phyloP scores from a whole-genome alignment of 1,139 yeast genomes.

The Protomyces inundatus region DNA sequence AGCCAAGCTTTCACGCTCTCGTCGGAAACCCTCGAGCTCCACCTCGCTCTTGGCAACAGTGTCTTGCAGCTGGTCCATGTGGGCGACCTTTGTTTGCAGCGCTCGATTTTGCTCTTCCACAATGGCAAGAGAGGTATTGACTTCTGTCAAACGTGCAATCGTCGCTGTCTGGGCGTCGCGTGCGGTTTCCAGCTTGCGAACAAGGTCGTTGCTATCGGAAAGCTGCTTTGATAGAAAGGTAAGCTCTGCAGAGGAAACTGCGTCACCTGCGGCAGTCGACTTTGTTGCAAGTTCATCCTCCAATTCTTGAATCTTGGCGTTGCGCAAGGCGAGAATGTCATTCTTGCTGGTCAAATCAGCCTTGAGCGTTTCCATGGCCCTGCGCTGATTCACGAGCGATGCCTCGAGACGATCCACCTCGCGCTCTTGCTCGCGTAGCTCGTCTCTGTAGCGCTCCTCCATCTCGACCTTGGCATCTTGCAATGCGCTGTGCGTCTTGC shows the following conservation, averaged over 20 bases:
- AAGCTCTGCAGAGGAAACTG: conserved; percentile 33
- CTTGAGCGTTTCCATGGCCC: conserved; percentile 29
- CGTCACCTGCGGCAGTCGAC: conserved; percentile 35
- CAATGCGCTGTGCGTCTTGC: conserved; percentile 30
- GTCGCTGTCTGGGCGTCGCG: conserved; percentile 49
- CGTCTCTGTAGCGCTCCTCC: conserved; percentile 29
- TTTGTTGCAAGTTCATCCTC: conserved; percentile 40
- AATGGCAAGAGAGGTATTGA: conserved; percentile 48
- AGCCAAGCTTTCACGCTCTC: conserved; percentile 44
- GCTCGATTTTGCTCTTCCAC: conserved; percentile 50
- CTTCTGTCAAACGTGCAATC: conserved; percentile 43
- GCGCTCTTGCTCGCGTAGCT: conserved; percentile 26
- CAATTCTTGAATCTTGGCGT: conserved; percentile 34
- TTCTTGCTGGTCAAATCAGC: conserved; percentile 24
- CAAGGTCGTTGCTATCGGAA: conserved; percentile 53
- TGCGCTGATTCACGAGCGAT: conserved; percentile 30
- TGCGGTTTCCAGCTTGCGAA: conserved; percentile 53
- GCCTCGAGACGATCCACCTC: conserved; percentile 30
- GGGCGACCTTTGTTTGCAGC: conserved; percentile 44
- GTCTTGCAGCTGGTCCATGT: conserved; percentile 47
- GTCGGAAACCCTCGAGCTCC: conserved; percentile 48
- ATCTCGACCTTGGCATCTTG: conserved; percentile 29
- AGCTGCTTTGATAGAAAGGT: conserved; percentile 51
- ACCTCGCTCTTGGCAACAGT: conserved; percentile 51
- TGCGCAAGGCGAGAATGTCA: conserved; percentile 18